Percentiles rank a stretch among this genome's conserved stretches.
phyloP scores from a whole-genome alignment of 768 basidiomycete genomes.

The Boletus huronensis region DNA sequence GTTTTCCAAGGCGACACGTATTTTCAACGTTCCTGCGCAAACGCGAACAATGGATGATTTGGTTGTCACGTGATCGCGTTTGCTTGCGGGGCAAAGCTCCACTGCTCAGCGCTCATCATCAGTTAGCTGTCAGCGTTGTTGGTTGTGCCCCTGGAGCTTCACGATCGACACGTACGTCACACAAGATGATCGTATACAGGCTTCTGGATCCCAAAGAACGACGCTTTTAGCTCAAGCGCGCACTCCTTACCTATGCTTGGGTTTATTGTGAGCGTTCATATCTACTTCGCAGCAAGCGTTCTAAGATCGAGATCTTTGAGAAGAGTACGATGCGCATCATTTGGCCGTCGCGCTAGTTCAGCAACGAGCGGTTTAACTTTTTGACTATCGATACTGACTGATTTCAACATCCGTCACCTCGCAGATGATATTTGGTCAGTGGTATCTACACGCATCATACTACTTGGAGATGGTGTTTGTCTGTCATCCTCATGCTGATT shows the following conservation, averaged over 20 bases:
- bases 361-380: no score
- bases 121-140: no score
- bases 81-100: background rate
- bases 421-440: background rate
- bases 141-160: background rate
- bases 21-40: background rate
- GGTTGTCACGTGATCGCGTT: slow-evolving; percentile 20
- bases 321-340: background rate
- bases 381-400: background rate
- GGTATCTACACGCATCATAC: background rate
- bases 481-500: background rate
- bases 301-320: background rate
- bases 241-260: background rate
- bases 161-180: background rate
- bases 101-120: no score
- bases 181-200: background rate
- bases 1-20: background rate
- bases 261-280: background rate
- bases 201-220: background rate
- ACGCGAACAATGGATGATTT: slow-evolving; percentile 2
- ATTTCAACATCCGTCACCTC: background rate
- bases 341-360: background rate
- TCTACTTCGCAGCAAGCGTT: background rate
- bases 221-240: background rate
- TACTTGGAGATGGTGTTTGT: background rate